These are phyloP conservation scores for Apium graveolens DNA, from an alignment of 129 eudicot species.

Conservation along the genomic window DNA sequence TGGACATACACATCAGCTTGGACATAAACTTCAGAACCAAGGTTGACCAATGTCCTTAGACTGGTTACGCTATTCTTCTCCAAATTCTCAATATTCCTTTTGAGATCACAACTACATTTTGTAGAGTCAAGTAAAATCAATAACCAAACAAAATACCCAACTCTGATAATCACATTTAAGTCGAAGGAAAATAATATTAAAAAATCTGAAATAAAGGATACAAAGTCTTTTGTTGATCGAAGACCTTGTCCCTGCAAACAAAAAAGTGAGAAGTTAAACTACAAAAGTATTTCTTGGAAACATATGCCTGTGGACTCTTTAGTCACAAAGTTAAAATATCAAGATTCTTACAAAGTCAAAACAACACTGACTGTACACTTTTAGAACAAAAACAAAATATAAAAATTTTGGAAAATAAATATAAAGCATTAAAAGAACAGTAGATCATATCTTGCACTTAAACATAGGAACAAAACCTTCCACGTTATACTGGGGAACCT, in stretches of 20 bases:
- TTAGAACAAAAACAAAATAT: not conserved
- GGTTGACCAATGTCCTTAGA: conserved; percentile 74
- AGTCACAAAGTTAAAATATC: not conserved
- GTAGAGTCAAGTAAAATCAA: conserved; percentile 24
- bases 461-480: not conserved
- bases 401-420: not conserved
- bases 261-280: conserved; percentile 10
- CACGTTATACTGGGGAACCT: not conserved
- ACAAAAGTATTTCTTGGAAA: not conserved
- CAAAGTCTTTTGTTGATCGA: conserved; percentile 88
- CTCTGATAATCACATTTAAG: not conserved
- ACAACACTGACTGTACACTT: not conserved
- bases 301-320: not conserved
- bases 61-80: conserved; percentile 82
- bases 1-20: conserved; percentile 91
- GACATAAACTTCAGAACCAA: conserved; percentile 87
- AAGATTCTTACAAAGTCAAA: not conserved
- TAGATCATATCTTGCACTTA: not conserved
- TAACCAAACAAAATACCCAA: not conserved
- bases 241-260: conserved; percentile 91
- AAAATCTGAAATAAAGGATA: conserved; percentile 47
- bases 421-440: not conserved
- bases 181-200: not conserved
- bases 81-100: conserved; percentile 64
- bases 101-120: conserved; percentile 65